Conservation (phyloP, 2,329 filamentous ascomycete species). For the Claviceps digitariae region DNA sequence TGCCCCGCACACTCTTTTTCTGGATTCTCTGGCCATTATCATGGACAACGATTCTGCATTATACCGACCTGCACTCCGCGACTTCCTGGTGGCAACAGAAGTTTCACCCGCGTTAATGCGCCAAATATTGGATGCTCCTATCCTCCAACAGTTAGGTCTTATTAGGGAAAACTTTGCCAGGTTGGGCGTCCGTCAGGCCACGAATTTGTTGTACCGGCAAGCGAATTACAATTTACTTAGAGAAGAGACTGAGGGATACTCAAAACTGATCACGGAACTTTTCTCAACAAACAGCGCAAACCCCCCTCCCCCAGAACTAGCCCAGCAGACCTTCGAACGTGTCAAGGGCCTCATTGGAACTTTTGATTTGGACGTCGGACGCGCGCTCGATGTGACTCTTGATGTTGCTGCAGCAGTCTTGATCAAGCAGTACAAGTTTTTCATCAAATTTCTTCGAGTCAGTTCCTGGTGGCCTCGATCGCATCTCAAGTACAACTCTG, state of each 20-base stretch:
- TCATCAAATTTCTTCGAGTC: constrained; percentile 77
- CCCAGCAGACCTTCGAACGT: constrained; percentile 76
- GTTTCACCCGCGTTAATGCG: constrained; percentile 64
- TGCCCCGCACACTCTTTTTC: constrained; percentile 57
- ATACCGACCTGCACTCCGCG: constrained; percentile 39
- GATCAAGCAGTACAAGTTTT: constrained; percentile 86
- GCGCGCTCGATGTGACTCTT: constrained; percentile 84
- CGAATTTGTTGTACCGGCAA: constrained; percentile 86
- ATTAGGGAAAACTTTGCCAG: constrained; percentile 75
- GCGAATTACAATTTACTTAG: constrained; percentile 92
- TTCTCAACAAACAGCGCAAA: constrained; percentile 75
- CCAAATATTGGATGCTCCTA: constrained; percentile 63
- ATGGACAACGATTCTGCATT: constrained; percentile 52
- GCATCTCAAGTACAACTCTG: constrained; percentile 26
- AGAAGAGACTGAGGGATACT: constrained; percentile 93
- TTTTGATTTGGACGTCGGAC: constrained; percentile 90
- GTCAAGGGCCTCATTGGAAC: constrained; percentile 93
- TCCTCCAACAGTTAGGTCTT: constrained; percentile 64
- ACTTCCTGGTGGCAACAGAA: constrained; percentile 58
- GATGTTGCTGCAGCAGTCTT: constrained; percentile 91
- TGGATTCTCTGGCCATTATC: constrained; percentile 71
- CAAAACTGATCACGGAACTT: constrained; percentile 88
- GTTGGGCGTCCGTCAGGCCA: constrained; percentile 77
- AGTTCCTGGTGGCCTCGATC: constrained; percentile 95
- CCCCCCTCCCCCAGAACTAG: constrained; percentile 59